Base-by-base conservation (phyloP, 495 filamentous ascomycete genomes). In the Penicillium bialowiezense region DNA sequence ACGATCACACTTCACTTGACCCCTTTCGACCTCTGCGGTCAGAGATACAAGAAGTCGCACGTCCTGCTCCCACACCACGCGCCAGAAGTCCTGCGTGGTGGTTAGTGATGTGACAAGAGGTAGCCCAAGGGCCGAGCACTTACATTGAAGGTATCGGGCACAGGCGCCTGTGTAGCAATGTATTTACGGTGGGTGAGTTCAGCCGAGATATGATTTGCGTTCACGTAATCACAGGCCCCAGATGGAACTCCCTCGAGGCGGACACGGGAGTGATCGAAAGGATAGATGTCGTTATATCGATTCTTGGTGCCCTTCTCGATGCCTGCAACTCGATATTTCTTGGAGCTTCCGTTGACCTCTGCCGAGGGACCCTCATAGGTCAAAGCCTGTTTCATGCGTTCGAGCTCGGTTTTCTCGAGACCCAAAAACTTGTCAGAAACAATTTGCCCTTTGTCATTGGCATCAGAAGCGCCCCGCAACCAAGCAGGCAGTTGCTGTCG, bases 291-390 rank as follows among this genome's bases (percentile, higher is more conserved):
- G 67, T 96, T 97, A 65, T 98, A 98, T 15, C 93, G 78, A 59
- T 98, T 98, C 69, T 97, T 97, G 2, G 76, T 80, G 24, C 93
- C 93, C 60, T 96, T 90, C 61, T 98, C 93, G 45, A 98, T 88
- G 4, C 93, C 93, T 2, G 90, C 93, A 43, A 98, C 81, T 51
- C 68, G 80, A 46, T 77, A 76, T 50, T 59, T 72, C 31, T 62
- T 57, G 8, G 72, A 46, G 7, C 54, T 41, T 29, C 64, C 64
- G 29, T 51, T 49, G 26, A 48, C 15, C 1, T 77, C 73, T 24
- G 77, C 76, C 46, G 79, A 80, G 23, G 72, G 67, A 15, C 82
- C 79, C 29, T 82, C 74, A 17, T 76, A 75, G 4, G 88, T 83
- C 44, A 97, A 80, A 0, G 95, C 93, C 48, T 91, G 85, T 55